These are phyloP conservation scores for Myxozyma nipponensis DNA, from an alignment of 805 yeast genomes.

Conservation along the genomic window DNA sequence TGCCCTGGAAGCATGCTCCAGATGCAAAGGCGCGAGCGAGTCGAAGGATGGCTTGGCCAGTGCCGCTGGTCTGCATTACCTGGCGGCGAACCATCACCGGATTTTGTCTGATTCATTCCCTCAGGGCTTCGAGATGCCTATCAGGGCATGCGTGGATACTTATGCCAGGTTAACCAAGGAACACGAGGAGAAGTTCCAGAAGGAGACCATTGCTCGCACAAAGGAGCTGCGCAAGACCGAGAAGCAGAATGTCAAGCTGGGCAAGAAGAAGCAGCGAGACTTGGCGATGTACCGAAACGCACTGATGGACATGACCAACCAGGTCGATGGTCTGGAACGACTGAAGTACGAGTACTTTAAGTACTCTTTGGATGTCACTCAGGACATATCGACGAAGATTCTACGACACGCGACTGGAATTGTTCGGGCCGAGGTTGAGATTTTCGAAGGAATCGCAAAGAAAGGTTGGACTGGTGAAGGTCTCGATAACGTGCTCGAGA, in stretches of 20 bases:
- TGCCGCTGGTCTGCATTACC: constrained; percentile 72
- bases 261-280: constrained; percentile 60
- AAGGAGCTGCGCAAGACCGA: constrained; percentile 56
- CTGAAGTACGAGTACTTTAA: constrained; percentile 72
- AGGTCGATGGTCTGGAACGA: constrained; percentile 73
- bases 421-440: constrained; percentile 75
- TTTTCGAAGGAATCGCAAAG: constrained; percentile 72
- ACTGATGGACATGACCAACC: constrained; percentile 61
- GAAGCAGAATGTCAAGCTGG: constrained; percentile 52
- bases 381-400: constrained; percentile 55
- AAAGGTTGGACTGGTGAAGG: constrained; percentile 91
- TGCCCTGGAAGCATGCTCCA: constrained; percentile 62
- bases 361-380: constrained; percentile 57
- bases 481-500: constrained; percentile 59
- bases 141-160: constrained; percentile 43
- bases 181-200: constrained; percentile 54
- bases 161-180: constrained; percentile 45
- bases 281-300: constrained; percentile 64
- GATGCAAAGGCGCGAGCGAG: constrained; percentile 57
- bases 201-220: constrained; percentile 51
- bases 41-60: constrained; percentile 61
- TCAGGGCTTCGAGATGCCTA: constrained; percentile 54
- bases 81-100: constrained; percentile 73
- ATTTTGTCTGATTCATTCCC: constrained; percentile 57
- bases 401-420: constrained; percentile 57